Conservation (phyloP, 345 rosid species). For the Pistacia integerrima region DNA sequence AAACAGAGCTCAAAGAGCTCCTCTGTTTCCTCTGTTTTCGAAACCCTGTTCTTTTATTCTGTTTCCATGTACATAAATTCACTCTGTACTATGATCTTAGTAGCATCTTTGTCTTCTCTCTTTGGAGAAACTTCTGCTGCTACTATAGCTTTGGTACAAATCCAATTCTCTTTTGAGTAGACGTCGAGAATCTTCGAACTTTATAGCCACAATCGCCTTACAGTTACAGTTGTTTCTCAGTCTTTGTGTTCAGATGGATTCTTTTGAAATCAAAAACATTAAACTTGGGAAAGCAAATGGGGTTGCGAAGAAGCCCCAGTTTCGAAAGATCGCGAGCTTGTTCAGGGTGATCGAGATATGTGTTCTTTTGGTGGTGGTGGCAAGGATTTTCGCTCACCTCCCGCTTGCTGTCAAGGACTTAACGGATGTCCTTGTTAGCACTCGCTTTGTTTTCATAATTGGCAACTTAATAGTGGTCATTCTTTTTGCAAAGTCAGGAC, state of each 20-base stretch:
- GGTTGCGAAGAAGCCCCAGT: conserved; percentile 41
- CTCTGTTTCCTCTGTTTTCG: conserved; percentile 28
- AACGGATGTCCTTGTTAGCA: conserved; percentile 51
- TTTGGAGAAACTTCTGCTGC: conserved; percentile 27
- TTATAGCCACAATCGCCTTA: conserved; percentile 3
- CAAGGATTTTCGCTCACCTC: conserved; percentile 55
- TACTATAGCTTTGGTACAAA: conserved; percentile 21
- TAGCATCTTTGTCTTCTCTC: conserved; percentile 29
- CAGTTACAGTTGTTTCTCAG: neutral
- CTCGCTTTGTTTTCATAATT: conserved; percentile 70
- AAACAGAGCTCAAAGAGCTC: conserved; percentile 16
- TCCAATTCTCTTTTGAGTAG: conserved; percentile 41
- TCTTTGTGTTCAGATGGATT: conserved; percentile 48
- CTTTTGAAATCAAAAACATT: conserved; percentile 47
- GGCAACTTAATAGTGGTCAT: conserved; percentile 78
- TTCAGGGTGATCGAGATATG: conserved; percentile 64
- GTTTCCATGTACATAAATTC: conserved; percentile 23
- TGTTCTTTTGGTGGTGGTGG: conserved; percentile 51
- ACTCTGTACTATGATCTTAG: conserved; percentile 17
- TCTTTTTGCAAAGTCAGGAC: conserved; percentile 71
- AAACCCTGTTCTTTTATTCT: neutral
- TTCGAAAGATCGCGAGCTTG: conserved; percentile 48
- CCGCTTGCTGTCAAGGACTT: conserved; percentile 56
- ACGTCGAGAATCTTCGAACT: neutral
- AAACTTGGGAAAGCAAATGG: conserved; percentile 62